Conservation (phyloP, 441 rosid genomes). For the Pelargonium citronellum region DNA sequence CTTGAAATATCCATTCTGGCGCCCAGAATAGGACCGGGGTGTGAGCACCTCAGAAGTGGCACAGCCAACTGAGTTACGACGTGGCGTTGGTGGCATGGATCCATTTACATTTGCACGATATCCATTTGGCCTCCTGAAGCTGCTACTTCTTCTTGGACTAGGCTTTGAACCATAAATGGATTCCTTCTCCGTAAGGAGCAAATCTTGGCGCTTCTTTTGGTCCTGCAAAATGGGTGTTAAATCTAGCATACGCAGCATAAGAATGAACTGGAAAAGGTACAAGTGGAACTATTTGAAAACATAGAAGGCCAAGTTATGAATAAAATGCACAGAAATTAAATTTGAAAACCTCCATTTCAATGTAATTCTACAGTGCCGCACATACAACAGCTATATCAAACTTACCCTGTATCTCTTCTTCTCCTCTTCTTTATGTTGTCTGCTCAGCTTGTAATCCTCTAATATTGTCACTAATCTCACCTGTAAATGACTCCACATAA, state of each 20-base stretch:
- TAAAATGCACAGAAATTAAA: too few relatives aligned
- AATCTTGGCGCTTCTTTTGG: slow-evolving; percentile 96
- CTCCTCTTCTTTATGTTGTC: slow-evolving; percentile 80
- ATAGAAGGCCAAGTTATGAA: not conserved
- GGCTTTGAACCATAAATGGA: slow-evolving; percentile 90
- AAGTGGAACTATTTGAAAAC: not conserved
- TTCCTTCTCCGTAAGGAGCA: slow-evolving; percentile 73
- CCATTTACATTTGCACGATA: slow-evolving; percentile 35
- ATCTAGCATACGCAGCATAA: not conserved
- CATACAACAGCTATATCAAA: not conserved
- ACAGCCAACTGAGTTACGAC: slow-evolving; percentile 62
- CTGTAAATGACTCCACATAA: slow-evolving; percentile 33
- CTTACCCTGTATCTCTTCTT: slow-evolving; percentile 79
- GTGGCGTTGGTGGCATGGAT: slow-evolving; percentile 78
- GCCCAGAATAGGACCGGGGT: slow-evolving; percentile 75
- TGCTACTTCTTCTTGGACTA: slow-evolving; percentile 73
- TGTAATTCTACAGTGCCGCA: not conserved
- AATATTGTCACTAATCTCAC: slow-evolving; percentile 69
- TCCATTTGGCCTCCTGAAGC: slow-evolving; percentile 80
- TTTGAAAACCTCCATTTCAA: too few relatives aligned
- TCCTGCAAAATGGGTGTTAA: slow-evolving; percentile 41
- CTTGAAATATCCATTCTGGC: slow-evolving; percentile 81
- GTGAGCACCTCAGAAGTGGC: slow-evolving; percentile 61
- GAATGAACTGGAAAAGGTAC: not conserved
- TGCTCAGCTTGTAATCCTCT: slow-evolving; percentile 78